Percentiles rank a stretch among this genome's conserved stretches.
Conservation (phyloP, 1,139 yeast species). For the Insectozyma bohioensis region DNA sequence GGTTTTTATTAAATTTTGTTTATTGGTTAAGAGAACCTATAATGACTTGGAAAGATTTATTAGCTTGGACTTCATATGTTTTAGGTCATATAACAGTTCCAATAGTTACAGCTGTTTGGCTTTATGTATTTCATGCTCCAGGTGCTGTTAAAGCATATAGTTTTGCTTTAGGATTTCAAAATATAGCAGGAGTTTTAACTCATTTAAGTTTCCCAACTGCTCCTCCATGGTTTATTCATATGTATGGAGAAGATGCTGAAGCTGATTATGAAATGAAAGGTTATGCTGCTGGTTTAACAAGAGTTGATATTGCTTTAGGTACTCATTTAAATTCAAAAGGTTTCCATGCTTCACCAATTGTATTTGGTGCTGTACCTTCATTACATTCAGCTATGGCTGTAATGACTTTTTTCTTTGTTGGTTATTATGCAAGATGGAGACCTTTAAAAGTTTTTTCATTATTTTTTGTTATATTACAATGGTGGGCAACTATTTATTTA, state of each 20-base stretch:
- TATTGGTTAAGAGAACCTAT: slow-evolving; percentile 30
- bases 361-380: slow-evolving; percentile 70
- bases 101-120: slow-evolving; percentile 59
- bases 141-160: slow-evolving; percentile 56
- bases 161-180: slow-evolving; percentile 56
- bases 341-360: slow-evolving; percentile 66
- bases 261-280: slow-evolving; percentile 64
- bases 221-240: slow-evolving; percentile 69
- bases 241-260: slow-evolving; percentile 52
- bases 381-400: slow-evolving; percentile 66
- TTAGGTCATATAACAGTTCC: slow-evolving; percentile 61
- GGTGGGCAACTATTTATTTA: slow-evolving; percentile 76
- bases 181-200: slow-evolving; percentile 57
- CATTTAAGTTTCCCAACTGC: slow-evolving; percentile 65
- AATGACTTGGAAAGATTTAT: slow-evolving; percentile 40
- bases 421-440: slow-evolving; percentile 41
- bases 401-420: slow-evolving; percentile 48
- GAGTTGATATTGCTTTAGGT: slow-evolving; percentile 64
- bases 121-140: slow-evolving; percentile 66
- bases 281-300: slow-evolving; percentile 66
- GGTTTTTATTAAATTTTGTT: slow-evolving; percentile 43
- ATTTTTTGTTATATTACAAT: slow-evolving; percentile 50
- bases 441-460: slow-evolving; percentile 33
- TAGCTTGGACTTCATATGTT: slow-evolving; percentile 63
- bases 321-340: slow-evolving; percentile 63